Base-by-base conservation (phyloP, 371 early-diverging fungal genomes). In the Haplosporangium sp. region DNA sequence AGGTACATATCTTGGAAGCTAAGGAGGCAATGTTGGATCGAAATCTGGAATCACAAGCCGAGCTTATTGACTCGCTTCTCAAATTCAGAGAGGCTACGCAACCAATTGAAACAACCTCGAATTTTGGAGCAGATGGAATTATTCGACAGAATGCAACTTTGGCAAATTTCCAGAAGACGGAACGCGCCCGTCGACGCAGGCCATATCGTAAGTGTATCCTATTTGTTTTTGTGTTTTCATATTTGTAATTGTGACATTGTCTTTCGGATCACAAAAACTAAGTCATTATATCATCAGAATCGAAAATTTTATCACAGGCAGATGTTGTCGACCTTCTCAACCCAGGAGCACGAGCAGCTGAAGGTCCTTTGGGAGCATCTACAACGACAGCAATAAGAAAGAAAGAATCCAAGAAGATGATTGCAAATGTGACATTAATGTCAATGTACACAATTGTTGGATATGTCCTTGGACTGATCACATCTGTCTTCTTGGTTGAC, bases 381-480 rank as follows among this genome's bases (percentile, higher is more conserved):
- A 44, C 68, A 15, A 67, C 17, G 11, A 66, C 27, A 27, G 27
- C 58, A 7, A 10, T 73, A 50, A 67, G 57, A 62, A 74, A 58
- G 67, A 67, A 62, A 40, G 74, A 74, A 42, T 63, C 60, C 67
- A 79, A 74, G 67, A 73, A 66, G 3, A 59, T 68, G 61, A 71
- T 79, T 56, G 65, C 79, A 5, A 74, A 79, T 37, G 79, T 74
- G 50, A 79, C 79, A 2, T 57, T 74, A 11, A 64, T 79, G 34
- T 79, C 79, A 15, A 68, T 79, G 74, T 79, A 79, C 59, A 79
- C 79, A 39, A 79, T 79, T 56, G 65, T 79, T 8, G 79, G 70
- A 1, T 79, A 79, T 19, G 57, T 79, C 3, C 71, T 79, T 61
- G 79, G 79, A 2, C 44, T 79, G 58, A 65, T 79, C 58, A 79